Evolutionary conservation across 345 rosid species (phyloP), one percentile per base, ranked within the genome.

Genomic region (Xanthoceras sorbifolium): DNA sequence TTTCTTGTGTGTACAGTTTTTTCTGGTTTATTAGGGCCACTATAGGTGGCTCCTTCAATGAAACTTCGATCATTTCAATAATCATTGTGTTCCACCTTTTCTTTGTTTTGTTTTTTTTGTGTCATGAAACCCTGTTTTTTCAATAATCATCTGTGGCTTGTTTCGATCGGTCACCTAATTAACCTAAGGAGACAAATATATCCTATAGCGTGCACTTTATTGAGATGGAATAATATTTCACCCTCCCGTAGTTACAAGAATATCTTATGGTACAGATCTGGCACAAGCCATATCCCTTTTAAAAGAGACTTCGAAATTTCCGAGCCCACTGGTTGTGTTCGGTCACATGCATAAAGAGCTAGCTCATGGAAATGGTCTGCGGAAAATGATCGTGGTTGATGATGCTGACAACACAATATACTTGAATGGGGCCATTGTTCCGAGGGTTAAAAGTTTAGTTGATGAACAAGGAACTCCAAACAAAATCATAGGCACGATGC

Each of bases 291-390:
- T 94, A 75, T 82, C 85, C 59, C 86, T 60, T 84, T 48, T 91
- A 73, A 93, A 87, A 80, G 89, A 89, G 79, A 85, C 84, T 46
- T 78, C 82, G 2, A 79, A 80, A 3, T 11, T 88, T 69, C 36
- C 71, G 3, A 72, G 83, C 28, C 93, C 89, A 34, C 81, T 94
- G 71, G 91, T 91, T 6, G 89, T 93, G 77, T 94, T 93, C 70
- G 97, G 97, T 38, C 98, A 94, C 88, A 93, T 91, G 98, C 97
- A 94, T 63, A 93, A 93, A 66, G 85, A 87, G 87, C 88, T 93
- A 67, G 88, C 89, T 42, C 32, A 82, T 34, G 86, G 95, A 44
- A 88, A 86, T 62, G 95, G 93, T 71, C 80, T 80, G 14, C 85
- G 92, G 61, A 88, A 90, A 87, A 93, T 94, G 98, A 81, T 87